Percentiles rank a stretch among this genome's conserved stretches.
Conservation (phyloP, 495 filamentous ascomycete genomes). For the Neurospora tetrasperma region DNA sequence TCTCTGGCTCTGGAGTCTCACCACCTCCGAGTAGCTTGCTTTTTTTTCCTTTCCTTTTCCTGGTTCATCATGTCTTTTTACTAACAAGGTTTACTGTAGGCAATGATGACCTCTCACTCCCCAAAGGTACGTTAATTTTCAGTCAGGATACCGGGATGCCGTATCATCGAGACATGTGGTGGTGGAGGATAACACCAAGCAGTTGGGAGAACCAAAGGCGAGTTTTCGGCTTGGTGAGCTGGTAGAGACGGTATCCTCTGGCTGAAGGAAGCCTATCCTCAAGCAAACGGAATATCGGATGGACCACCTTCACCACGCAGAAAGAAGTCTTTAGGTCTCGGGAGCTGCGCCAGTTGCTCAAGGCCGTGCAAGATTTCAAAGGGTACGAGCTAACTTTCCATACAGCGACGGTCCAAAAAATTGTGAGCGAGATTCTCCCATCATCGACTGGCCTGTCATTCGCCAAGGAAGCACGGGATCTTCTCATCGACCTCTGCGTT, state of each 20-base stretch:
- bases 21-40: neutral
- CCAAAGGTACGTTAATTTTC: conserved; percentile 57
- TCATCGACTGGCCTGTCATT: conserved; percentile 56
- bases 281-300: neutral
- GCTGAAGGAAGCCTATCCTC: neutral
- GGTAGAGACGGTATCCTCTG: neutral
- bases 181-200: neutral
- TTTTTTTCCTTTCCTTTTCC: neutral
- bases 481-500: conserved; percentile 97
- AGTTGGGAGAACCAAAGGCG: neutral
- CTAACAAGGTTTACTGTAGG: conserved; percentile 37
- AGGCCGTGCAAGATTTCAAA: neutral
- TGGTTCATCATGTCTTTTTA: neutral
- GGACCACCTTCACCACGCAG: neutral
- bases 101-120: conserved; percentile 87
- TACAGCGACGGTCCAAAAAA: conserved; percentile 92
- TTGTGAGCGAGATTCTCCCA: conserved; percentile 86
- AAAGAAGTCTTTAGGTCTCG: neutral
- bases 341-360: neutral
- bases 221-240: neutral
- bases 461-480: conserved; percentile 85
- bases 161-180: neutral
- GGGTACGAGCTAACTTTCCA: conserved; percentile 3
- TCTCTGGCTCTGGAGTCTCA: neutral
- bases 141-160: neutral